These are phyloP conservation scores for Blumeriella jaapii DNA, from an alignment of 2,329 filamentous ascomycete species.

Conservation along the genomic window DNA sequence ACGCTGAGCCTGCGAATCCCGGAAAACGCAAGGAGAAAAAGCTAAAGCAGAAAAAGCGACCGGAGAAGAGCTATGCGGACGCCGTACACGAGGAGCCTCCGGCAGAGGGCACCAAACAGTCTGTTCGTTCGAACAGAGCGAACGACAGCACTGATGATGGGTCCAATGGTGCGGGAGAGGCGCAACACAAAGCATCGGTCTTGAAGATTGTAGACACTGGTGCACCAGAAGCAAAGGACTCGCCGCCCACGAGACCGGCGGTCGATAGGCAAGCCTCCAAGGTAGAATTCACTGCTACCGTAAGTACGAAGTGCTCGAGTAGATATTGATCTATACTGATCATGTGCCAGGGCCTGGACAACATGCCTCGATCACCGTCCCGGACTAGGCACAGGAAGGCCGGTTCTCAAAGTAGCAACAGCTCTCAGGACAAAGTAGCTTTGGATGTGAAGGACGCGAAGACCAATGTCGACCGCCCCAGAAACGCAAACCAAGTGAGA, in stretches of 20 bases:
- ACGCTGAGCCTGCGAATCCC: conserved; percentile 25
- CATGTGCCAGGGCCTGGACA: conserved; percentile 22
- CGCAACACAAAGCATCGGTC: conserved; percentile 16
- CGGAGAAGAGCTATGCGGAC: conserved; percentile 31
- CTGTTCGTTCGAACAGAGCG: conserved; percentile 4
- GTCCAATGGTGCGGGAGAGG: conserved; percentile 2
- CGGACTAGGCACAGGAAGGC: conserved; percentile 20
- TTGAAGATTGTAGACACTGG: conserved; percentile 22
- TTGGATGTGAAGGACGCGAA: conserved; percentile 6
- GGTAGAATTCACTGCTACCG: conserved; percentile 21
- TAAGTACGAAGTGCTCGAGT: conserved; percentile 7
- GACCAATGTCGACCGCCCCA: conserved; percentile 1
- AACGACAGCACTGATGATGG: conserved; percentile 7
- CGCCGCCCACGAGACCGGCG: conserved; percentile 10
- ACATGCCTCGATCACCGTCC: conserved; percentile 19
- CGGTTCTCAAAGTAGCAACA: conserved; percentile 17
- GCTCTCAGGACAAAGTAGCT: conserved; percentile 8
- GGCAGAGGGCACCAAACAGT: conserved; percentile 3
- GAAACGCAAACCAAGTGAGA: conserved; percentile 7
- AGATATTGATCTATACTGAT: conserved; percentile 4
- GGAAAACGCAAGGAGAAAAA: conserved; percentile 26
- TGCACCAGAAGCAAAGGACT: conserved; percentile 9
- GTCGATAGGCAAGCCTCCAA: conserved; percentile 19
- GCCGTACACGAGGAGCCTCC: conserved; percentile 22
- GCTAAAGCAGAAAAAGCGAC: conserved; percentile 26